Base-by-base conservation (phyloP, 495 filamentous ascomycete species). In the Aspergillus funiculosus region DNA sequence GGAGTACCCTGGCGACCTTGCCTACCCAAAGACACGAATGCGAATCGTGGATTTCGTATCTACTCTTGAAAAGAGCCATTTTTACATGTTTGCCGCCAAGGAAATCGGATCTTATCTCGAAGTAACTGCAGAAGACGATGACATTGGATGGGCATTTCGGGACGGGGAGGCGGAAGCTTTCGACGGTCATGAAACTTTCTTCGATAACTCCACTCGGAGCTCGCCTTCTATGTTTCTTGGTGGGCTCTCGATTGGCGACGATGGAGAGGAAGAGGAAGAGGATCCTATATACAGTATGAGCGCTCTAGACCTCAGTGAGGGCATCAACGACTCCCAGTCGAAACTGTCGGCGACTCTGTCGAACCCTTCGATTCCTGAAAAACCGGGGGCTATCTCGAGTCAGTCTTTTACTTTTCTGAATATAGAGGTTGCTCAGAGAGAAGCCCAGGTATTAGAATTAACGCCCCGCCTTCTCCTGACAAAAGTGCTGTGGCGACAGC, bases 1-100 rank as follows among this genome's bases (percentile, higher is more conserved):
- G n/a, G 76, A 79, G 21, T 95, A 97, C 65, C 89, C 92, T 0
- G 91, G 87, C 2, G 92, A 98, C 64, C 94, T 96, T 69, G 86
- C 88, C 0, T 77, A 85, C 53, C 79, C 83, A n/a, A 75, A 75
- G 41, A 92, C 89, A 7, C 80, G 80, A 43, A 77, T 75, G 50
- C 75, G 69, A 6, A 68, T 95, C 42, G 72, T 79, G 19, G 79
- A 78, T 14, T 91, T 98, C 55, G 79, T 95, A 6, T 58, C 67
- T 13, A 71, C 74, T 8, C 63, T 96, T 25, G 76, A 85, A 32
- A 72, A 72, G 13, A 83, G 82, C 45, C 78, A 84, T 31, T 80
- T 87, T 39, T 89, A 90, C 64, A 81, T 86, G 43, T 78, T 83
- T 18, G 87, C 91, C 2, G 84, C 85, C 6, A 83, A 86, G 53